Evolutionary conservation across 805 yeast genomes (phyloP), one percentile per base, ranked within the genome.

Genomic region (Teunomyces aglyptinius): DNA sequence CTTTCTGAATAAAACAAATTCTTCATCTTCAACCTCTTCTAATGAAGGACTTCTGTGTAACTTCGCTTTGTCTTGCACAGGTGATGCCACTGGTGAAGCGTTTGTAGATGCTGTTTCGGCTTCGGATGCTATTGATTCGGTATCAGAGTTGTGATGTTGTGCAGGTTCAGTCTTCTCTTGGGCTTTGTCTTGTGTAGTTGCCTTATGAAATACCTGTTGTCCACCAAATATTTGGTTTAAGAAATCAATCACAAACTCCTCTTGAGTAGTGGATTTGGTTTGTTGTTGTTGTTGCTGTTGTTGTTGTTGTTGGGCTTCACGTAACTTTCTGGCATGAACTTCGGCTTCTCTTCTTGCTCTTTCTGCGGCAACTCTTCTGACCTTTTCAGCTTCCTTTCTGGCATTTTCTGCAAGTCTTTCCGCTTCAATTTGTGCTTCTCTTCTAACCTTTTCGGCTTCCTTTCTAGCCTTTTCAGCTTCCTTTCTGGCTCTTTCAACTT

Each of bases 1-100:
- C 55, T 70, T 71, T 45, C 70, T 65, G 47, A 70, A 63, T 62
- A 68, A 57, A 8, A 71, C 71, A 51, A 67, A 70, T 46, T 61
- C 65, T 38, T 61, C 65, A 41, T 61, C 65, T 29, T 60, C 65
- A 2, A 59, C 61, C 27, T 59, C 64, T 33, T 60, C 63, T 36
- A 61, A 19, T 0, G 67, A 61, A 4, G 71, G 71, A 40, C 54
- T 61, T 36, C 51, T 61, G 26, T 56, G 61, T 15, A 65, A 52
- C 16, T 50, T 48, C 13, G 24, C 19, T 3, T 33, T 26, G 11
- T 24, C 32, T 18, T 33, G 29, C 12, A 35, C 42, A 18, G 46
- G 48, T 13, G 46, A 41, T 6, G 43, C 26, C 3, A 34, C 39
- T 4, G 47, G 39, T 3, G 39, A 36, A 15, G 12, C 10, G 28